Percentiles rank a stretch among this genome's conserved stretches.
These are phyloP conservation scores for Aspergillus floridensis DNA, from an alignment of 2,329 filamentous ascomycete genomes.

Conservation along the genomic window DNA sequence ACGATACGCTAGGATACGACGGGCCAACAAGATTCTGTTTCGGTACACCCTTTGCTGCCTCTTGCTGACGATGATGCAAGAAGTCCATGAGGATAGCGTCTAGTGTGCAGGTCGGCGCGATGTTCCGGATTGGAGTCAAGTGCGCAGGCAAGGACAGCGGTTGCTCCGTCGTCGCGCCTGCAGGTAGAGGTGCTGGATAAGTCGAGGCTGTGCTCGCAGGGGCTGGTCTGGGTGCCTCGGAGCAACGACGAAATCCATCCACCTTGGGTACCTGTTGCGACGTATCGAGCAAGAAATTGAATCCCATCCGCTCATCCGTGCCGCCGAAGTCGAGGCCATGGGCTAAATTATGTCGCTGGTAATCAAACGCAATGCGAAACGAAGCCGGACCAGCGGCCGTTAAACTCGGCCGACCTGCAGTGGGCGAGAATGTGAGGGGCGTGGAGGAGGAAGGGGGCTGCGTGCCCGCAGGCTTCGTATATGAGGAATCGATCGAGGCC, in stretches of 20 bases:
- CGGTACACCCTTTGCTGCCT: constrained; percentile 65
- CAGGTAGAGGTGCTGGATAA: constrained; percentile 25
- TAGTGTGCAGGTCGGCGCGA: constrained; percentile 69
- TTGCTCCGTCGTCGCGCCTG: constrained; percentile 23
- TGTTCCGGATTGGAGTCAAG: constrained; percentile 56
- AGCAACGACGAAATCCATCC: constrained; percentile 42
- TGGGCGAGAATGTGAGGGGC: constrained; percentile 22
- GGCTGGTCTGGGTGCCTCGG: constrained; percentile 26
- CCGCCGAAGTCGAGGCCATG: constrained; percentile 59
- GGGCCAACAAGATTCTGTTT: constrained; percentile 69
- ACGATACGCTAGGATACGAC: constrained; percentile 74
- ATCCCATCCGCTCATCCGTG: constrained; percentile 61
- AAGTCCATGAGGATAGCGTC: constrained; percentile 80
- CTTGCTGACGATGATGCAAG: constrained; percentile 63
- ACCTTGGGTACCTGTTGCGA: constrained; percentile 56
- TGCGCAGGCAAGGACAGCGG: constrained; percentile 31
- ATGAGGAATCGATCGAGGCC: constrained; percentile 22
- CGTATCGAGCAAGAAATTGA: constrained; percentile 69
- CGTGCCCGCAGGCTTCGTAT: constrained; percentile 30
- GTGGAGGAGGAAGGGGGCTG: constrained; percentile 32
- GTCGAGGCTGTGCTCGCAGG: constrained; percentile 21
- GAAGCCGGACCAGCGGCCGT: constrained; percentile 26
- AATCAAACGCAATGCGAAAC: constrained; percentile 42
- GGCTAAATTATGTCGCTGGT: constrained; percentile 42
- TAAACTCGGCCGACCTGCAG: constrained; percentile 24